Evolutionary conservation across 2,329 filamentous ascomycete genomes (phyloP).

Genomic region (Exserohilum rostratum): DNA sequence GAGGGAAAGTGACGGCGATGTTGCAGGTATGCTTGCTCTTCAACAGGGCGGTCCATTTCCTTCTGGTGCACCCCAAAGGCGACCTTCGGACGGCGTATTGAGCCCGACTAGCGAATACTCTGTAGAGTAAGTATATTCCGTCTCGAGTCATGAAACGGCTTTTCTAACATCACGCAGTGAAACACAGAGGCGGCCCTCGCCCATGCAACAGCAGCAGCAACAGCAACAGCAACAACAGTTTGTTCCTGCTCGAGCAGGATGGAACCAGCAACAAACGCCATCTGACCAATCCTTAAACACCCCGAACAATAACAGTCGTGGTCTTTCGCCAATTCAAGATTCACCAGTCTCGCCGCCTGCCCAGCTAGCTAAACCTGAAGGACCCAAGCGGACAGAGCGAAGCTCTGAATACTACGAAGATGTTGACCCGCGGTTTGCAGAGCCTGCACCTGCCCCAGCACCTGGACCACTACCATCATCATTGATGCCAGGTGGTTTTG

Average conservation of each 20-base stretch:
- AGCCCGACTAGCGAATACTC: slow-evolving; percentile 73
- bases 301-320: slow-evolving; percentile 38
- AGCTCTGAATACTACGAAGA: slow-evolving; percentile 83
- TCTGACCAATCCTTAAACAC: slow-evolving; percentile 36
- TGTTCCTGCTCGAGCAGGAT: slow-evolving; percentile 55
- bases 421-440: slow-evolving; percentile 84
- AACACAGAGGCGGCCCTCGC: slow-evolving; percentile 17
- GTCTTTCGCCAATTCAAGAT: slow-evolving; percentile 49
- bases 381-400: slow-evolving; percentile 28
- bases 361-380: slow-evolving; percentile 35
- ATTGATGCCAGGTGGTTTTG: slow-evolving; percentile 43
- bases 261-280: slow-evolving; percentile 42
- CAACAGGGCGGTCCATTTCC: slow-evolving; percentile 60
- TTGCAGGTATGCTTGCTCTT: slow-evolving; percentile 74
- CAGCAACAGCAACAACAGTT: slow-evolving; percentile 40
- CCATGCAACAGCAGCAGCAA: slow-evolving; percentile 28
- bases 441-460: slow-evolving; percentile 43
- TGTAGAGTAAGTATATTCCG: slow-evolving; percentile 67
- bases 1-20: slow-evolving; percentile 71
- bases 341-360: slow-evolving; percentile 45
- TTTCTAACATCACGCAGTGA: slow-evolving; percentile 22
- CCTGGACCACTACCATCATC: slow-evolving; percentile 42
- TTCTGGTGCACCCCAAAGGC: slow-evolving; percentile 33
- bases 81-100: slow-evolving; percentile 30
- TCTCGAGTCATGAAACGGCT: no score